Conservation (phyloP, 495 filamentous ascomycete species). For the Podospora anserina region DNA sequence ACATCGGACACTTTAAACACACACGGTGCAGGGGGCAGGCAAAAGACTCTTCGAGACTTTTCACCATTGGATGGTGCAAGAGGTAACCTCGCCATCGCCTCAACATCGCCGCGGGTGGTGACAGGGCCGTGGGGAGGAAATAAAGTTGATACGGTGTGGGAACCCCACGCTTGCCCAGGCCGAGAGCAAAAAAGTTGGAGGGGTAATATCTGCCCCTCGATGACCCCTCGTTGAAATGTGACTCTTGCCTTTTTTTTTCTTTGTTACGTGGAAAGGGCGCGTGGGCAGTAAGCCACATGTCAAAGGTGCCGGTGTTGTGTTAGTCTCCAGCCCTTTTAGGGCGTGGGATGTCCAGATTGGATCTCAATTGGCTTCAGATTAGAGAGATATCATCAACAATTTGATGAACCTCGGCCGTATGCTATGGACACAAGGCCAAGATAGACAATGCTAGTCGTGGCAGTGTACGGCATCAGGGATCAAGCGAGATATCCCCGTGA, state of each 20-base stretch:
- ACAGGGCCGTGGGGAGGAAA: conserved; percentile 6
- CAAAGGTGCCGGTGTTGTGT: too few relatives aligned
- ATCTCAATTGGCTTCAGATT: not conserved
- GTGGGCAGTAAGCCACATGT: too few relatives aligned
- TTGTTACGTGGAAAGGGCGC: not conserved
- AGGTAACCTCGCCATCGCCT: not conserved
- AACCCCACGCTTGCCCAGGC: not conserved
- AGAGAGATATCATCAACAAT: too few relatives aligned
- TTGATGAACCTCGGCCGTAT: too few relatives aligned
- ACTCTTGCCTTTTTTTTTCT: not conserved
- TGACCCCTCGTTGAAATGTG: not conserved
- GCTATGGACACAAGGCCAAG: too few relatives aligned
- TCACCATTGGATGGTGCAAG: not conserved
- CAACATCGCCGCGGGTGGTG: not conserved
- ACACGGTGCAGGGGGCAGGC: not conserved
- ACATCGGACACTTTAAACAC: conserved; percentile 18
- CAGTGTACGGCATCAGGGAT: too few relatives aligned
- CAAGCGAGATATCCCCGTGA: not conserved
- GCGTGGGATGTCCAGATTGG: not conserved
- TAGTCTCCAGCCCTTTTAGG: not conserved
- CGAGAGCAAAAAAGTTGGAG: not conserved
- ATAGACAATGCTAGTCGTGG: too few relatives aligned
- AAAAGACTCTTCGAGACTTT: not conserved
- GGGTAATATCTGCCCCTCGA: conserved; percentile 3
- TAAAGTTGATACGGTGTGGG: conserved; percentile 19